phyloP scores from a whole-genome alignment of 2,329 filamentous ascomycete genomes.

The Calonectria henricotiae region DNA sequence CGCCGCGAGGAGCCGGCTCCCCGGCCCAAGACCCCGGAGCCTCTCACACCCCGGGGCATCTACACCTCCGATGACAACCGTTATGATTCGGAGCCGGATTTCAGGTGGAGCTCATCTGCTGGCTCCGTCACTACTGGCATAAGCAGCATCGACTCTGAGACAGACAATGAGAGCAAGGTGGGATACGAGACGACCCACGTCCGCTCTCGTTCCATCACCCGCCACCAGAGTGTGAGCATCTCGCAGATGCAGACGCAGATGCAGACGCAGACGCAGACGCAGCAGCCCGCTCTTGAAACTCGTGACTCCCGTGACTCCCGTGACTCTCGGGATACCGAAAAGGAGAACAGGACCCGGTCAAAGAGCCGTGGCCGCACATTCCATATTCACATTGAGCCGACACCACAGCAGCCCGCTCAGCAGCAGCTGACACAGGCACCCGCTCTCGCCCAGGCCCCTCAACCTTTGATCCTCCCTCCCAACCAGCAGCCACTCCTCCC shows the following conservation, averaged over 20 bases:
- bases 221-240: conserved; percentile 39
- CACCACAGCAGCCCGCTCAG: conserved; percentile 31
- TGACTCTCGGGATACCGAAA: conserved; percentile 41
- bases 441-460: conserved; percentile 23
- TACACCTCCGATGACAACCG: conserved; percentile 50
- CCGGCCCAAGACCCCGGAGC: conserved; percentile 43
- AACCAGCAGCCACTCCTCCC: conserved; percentile 20
- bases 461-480: conserved; percentile 12
- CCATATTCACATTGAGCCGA: conserved; percentile 53
- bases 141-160: conserved; percentile 50
- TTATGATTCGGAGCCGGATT: conserved; percentile 50
- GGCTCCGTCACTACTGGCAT: conserved; percentile 47
- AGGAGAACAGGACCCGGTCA: conserved; percentile 45
- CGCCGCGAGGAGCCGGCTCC: conserved; percentile 42
- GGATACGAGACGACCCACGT: conserved; percentile 44
- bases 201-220: conserved; percentile 43
- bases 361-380: conserved; percentile 51
- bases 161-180: conserved; percentile 31
- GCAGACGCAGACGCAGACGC: conserved; percentile 18
- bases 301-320: conserved; percentile 17
- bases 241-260: conserved; percentile 29
- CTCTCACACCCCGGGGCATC: conserved; percentile 40
- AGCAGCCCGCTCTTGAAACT: conserved; percentile 30
- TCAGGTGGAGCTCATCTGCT: conserved; percentile 47
- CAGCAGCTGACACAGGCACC: conserved; percentile 29